phyloP scores from a whole-genome alignment of 2,329 filamentous ascomycete genomes.

The Monosporascus sp. region DNA sequence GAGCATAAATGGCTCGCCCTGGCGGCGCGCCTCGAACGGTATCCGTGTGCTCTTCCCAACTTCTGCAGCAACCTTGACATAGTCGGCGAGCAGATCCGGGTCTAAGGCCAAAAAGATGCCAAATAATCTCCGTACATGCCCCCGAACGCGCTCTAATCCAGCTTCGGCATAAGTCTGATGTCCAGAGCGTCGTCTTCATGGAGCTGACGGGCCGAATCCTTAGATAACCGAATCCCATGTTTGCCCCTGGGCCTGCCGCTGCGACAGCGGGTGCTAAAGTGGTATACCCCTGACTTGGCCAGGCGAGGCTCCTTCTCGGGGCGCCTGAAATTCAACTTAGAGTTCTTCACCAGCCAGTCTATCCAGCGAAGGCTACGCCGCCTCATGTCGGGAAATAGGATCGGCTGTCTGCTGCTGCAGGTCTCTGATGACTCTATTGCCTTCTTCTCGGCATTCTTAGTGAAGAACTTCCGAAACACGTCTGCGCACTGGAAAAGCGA shows the following conservation, averaged over 20 bases:
- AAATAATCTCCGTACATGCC: constrained; percentile 1
- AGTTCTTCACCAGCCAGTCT: constrained; percentile 4
- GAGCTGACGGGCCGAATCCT: not conserved
- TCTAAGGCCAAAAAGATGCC: constrained; percentile 14
- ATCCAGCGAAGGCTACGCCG: constrained; percentile 3
- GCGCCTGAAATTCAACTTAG: constrained; percentile 2
- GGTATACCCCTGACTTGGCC: constrained; percentile 2
- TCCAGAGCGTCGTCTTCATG: not conserved
- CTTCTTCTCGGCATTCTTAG: not conserved
- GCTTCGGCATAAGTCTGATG: not conserved
- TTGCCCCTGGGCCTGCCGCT: not conserved
- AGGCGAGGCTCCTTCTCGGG: not conserved
- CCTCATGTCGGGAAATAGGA: constrained; percentile 6
- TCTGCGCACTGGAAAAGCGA: not conserved
- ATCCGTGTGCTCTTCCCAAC: not conserved
- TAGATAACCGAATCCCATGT: not conserved
- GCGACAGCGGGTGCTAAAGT: not conserved
- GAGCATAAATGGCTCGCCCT: not conserved
- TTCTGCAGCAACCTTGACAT: not conserved
- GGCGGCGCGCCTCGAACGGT: not conserved
- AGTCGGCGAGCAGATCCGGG: not conserved
- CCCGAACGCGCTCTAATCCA: not conserved
- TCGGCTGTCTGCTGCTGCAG: constrained; percentile 3
- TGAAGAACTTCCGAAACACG: not conserved
- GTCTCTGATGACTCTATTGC: not conserved